Conservation (phyloP, 2,329 filamentous ascomycete genomes). For the Fusarium redolens region DNA sequence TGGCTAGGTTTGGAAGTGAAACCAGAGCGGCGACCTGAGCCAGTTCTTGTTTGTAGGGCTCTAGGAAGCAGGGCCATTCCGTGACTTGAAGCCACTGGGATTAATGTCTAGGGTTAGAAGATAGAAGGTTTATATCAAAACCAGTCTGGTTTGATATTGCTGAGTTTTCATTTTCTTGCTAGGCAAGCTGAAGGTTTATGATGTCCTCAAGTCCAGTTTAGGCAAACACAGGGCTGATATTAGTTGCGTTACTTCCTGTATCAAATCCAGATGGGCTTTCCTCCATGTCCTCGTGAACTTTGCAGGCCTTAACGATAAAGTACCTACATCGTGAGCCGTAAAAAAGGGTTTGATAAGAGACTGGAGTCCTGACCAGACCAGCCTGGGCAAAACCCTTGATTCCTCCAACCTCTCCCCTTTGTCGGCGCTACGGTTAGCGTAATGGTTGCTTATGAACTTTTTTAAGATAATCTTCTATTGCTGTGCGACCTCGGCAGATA, state of each 20-base stretch:
- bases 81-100: too few species aligned
- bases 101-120: too few species aligned
- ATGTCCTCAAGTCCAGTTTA: too few species aligned
- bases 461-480: background rate
- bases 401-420: background rate
- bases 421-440: background rate
- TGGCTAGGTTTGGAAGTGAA: too few species aligned
- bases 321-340: background rate
- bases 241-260: background rate
- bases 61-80: too few species aligned
- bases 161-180: too few species aligned
- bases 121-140: too few species aligned
- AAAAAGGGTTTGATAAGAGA: background rate
- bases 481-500: background rate
- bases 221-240: background rate
- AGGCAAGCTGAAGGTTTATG: too few species aligned
- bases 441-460: background rate
- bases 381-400: conserved; percentile 49
- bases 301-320: background rate
- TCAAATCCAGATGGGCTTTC: background rate
- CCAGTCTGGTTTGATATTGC: too few species aligned
- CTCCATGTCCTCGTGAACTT: background rate
- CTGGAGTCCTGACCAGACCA: background rate
- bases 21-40: too few species aligned
- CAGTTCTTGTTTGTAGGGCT: too few species aligned